A percentile compares a stretch with the other conserved stretches of the same genome.
phyloP scores from a whole-genome alignment of 73 alveolate genomes.

The Paramecium sexaurelia region DNA sequence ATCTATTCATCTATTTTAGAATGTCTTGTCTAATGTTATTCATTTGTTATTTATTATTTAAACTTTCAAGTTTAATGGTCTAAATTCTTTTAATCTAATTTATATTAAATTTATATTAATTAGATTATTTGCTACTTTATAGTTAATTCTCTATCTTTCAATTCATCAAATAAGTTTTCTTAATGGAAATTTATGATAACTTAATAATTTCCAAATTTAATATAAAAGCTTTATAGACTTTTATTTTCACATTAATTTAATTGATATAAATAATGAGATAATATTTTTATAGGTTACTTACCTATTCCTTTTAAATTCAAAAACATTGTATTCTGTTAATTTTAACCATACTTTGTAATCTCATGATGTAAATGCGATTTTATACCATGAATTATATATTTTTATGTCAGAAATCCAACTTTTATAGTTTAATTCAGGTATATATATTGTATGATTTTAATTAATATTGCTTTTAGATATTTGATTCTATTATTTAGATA shows the following conservation, averaged over 20 bases:
- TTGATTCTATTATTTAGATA: constrained; percentile 2
- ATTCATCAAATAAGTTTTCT: background rate
- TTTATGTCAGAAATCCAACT: too few species aligned
- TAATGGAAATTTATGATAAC: background rate
- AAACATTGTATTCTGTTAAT: constrained; percentile 11
- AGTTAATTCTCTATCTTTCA: background rate
- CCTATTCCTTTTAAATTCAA: constrained; percentile 17
- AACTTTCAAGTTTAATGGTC: background rate
- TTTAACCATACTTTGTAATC: constrained; percentile 46
- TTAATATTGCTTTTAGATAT: background rate
- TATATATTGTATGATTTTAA: too few species aligned
- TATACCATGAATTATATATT: too few species aligned
- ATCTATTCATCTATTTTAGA: background rate
- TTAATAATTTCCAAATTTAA: background rate
- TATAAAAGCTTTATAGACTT: background rate
- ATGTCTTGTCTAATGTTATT: background rate
- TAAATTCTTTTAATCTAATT: background rate
- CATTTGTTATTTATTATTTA: background rate
- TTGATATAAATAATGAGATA: background rate
- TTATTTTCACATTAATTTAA: background rate
- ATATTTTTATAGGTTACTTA: background rate
- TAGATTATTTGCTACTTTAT: background rate
- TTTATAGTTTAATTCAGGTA: too few species aligned
- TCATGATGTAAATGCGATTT: background rate
- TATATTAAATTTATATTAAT: background rate